These are phyloP conservation scores for Graphium sp. DNA, from an alignment of 2,329 filamentous ascomycete species.

Conservation along the genomic window DNA sequence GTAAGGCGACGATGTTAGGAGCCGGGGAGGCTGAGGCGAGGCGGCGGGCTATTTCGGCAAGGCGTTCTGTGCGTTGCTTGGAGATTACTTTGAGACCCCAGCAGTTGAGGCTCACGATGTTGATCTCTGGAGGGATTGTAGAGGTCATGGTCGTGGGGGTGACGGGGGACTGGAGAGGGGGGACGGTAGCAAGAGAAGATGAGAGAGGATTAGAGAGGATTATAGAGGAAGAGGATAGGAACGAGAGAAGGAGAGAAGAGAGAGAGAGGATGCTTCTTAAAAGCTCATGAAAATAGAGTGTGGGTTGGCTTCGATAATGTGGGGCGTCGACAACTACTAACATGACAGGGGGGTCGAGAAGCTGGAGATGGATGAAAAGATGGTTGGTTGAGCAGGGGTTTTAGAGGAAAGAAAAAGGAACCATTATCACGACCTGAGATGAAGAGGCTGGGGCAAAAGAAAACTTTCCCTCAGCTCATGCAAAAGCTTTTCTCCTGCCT, in stretches of 20 bases:
- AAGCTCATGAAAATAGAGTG: no score
- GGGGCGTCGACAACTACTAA: no score
- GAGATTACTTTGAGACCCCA: constrained; percentile 89
- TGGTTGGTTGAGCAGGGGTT: no score
- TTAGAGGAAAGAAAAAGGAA: no score
- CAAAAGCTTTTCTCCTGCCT: no score
- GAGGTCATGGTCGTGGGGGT: not conserved
- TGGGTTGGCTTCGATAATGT: no score
- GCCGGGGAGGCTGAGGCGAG: constrained; percentile 51
- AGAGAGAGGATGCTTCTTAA: no score
- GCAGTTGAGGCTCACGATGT: constrained; percentile 83
- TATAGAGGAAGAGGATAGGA: not conserved
- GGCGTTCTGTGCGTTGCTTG: constrained; percentile 57
- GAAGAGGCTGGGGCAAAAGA: no score
- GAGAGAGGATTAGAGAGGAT: constrained; percentile 1
- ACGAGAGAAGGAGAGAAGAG: constrained; percentile 1
- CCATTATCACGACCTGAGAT: no score
- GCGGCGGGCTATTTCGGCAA: constrained; percentile 69
- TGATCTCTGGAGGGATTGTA: constrained; percentile 36
- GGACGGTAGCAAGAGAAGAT: not conserved
- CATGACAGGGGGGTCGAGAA: no score
- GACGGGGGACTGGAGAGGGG: not conserved
- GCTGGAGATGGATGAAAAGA: no score
- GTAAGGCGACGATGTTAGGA: constrained; percentile 79
- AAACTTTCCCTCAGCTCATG: no score